phyloP scores from a whole-genome alignment of 2,329 filamentous ascomycete species.

The Beauveria australis region DNA sequence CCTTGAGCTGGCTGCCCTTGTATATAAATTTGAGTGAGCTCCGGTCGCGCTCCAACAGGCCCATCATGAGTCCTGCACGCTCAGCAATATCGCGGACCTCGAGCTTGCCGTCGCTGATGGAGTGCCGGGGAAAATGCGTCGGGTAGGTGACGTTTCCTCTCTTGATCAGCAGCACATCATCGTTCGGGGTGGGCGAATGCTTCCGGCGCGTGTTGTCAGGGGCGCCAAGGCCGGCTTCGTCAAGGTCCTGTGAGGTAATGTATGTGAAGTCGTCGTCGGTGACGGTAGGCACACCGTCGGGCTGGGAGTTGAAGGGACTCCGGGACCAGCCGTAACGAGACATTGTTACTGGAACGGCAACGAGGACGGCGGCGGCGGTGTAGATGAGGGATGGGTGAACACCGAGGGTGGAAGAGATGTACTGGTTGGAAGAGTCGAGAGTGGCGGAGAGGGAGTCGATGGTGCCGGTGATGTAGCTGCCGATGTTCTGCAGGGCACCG shows the following conservation, averaged over 20 bases:
- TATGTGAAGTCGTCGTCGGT: conserved; percentile 74
- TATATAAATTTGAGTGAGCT: conserved; percentile 59
- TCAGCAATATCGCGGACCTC: conserved; percentile 57
- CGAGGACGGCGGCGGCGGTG: conserved; percentile 36
- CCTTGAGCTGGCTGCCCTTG: conserved; percentile 64
- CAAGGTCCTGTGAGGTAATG: conserved; percentile 70
- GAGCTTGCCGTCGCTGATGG: conserved; percentile 66
- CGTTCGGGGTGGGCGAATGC: conserved; percentile 38
- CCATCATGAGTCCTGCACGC: conserved; percentile 59
- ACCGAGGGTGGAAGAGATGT: conserved; percentile 42
- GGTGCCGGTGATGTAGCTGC: conserved; percentile 48
- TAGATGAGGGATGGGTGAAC: conserved; percentile 41
- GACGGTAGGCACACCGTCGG: conserved; percentile 49
- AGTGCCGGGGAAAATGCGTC: conserved; percentile 65
- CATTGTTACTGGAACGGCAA: conserved; percentile 46
- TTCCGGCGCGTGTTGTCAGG: conserved; percentile 28
- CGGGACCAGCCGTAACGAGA: conserved; percentile 46
- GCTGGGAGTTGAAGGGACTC: conserved; percentile 43
- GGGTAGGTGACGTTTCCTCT: conserved; percentile 58
- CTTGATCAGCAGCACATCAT: conserved; percentile 64
- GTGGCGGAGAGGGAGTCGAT: conserved; percentile 39
- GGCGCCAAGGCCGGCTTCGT: conserved; percentile 31
- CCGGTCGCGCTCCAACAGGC: conserved; percentile 45
- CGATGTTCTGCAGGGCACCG: conserved; percentile 55
- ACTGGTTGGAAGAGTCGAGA: conserved; percentile 41